phyloP scores from a whole-genome alignment of 148 eudicot genomes.

The Silene latifolia region DNA sequence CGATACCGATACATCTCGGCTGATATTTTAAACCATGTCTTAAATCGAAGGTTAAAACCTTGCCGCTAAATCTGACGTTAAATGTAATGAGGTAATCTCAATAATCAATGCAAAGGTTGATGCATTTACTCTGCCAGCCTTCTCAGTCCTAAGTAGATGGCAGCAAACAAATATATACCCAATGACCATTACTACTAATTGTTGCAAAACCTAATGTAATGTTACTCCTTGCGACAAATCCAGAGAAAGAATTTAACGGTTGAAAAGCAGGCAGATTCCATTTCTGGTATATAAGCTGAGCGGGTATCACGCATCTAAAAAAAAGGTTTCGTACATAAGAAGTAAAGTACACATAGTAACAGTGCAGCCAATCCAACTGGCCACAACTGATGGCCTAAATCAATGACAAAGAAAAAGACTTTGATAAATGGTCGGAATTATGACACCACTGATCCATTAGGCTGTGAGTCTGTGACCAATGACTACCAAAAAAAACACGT shows the following conservation, averaged over 20 bases:
- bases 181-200: too few relatives aligned
- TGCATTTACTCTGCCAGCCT: neutral
- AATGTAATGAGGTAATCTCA: too few relatives aligned
- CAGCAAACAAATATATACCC: too few relatives aligned
- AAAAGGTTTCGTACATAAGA: neutral
- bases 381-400: neutral
- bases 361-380: neutral
- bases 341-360: neutral
- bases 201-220: too few relatives aligned
- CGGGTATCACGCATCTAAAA: neutral
- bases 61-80: too few relatives aligned
- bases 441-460: neutral
- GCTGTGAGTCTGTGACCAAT: neutral
- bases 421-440: neutral
- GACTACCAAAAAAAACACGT: neutral
- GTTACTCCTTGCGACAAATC: too few relatives aligned
- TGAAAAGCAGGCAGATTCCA: too few relatives aligned
- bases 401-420: neutral
- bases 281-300: too few relatives aligned
- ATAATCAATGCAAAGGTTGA: neutral
- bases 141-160: neutral
- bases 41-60: too few relatives aligned
- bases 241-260: too few relatives aligned
- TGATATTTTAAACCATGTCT: too few relatives aligned
- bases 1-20: too few relatives aligned